A percentile compares a stretch with the other conserved stretches of the same genome.
Evolutionary conservation across 257 asterid genomes (phyloP).

Genomic region (Fraxinus quadrangulata): DNA sequence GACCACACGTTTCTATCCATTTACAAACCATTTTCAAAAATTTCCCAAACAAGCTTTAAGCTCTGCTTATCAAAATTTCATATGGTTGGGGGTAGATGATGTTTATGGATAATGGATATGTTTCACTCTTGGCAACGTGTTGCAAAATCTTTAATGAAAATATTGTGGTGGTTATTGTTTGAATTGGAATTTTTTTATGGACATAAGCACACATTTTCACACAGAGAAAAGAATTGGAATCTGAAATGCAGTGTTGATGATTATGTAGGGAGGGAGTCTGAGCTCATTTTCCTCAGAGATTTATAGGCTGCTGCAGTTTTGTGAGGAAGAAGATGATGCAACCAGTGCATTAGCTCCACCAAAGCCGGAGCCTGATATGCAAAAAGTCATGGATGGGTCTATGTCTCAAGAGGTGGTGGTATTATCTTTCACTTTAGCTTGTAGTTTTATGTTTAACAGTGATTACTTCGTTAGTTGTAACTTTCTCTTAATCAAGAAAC

Average conservation of each 20-base stretch:
- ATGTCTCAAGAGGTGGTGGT: slow-evolving; percentile 55
- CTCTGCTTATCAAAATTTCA: neutral
- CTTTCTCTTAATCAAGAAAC: neutral
- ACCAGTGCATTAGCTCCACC: slow-evolving; percentile 83
- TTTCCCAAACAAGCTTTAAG: neutral
- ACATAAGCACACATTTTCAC: neutral
- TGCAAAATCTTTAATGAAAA: neutral
- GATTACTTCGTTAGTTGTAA: neutral
- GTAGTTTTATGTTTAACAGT: neutral
- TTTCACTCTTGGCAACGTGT: slow-evolving; percentile 1
- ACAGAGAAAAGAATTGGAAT: neutral
- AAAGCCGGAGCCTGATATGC: slow-evolving; percentile 77
- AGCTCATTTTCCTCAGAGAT: slow-evolving; percentile 74
- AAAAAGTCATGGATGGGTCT: slow-evolving; percentile 50
- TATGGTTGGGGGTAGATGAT: neutral
- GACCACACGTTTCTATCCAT: no score
- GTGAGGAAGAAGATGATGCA: slow-evolving; percentile 98
- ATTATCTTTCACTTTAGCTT: neutral
- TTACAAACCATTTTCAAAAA: no score
- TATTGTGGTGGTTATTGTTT: neutral
- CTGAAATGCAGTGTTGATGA: slow-evolving; percentile 24
- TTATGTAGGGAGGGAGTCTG: slow-evolving; percentile 76
- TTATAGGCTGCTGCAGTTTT: slow-evolving; percentile 73
- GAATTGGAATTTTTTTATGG: neutral
- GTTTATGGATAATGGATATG: neutral